These are phyloP conservation scores for Maudiozyma humilis DNA, from an alignment of 1,139 yeast species.

Conservation along the genomic window DNA sequence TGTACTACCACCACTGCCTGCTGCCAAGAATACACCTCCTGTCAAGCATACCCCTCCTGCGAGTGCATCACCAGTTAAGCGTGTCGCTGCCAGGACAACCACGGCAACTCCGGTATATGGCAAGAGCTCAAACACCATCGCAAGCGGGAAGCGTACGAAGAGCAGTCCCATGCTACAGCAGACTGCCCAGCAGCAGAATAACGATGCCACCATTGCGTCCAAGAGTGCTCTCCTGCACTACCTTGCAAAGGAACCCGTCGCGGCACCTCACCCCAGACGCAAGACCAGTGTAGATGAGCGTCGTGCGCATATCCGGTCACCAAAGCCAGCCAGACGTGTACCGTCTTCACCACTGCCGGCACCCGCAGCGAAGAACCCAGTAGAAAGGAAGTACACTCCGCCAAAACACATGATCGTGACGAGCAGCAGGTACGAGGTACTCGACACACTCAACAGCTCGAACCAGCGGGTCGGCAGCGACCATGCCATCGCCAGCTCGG, in stretches of 20 bases:
- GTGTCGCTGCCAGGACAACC: too few species aligned
- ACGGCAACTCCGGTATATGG: too few species aligned
- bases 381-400: constrained; percentile 13
- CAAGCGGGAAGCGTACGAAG: too few species aligned
- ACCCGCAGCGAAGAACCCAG: constrained; percentile 3
- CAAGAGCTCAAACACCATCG: too few species aligned
- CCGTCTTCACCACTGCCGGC: constrained; percentile 5
- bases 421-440: constrained; percentile 30
- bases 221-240: constrained; percentile 1
- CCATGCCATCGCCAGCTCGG: constrained; percentile 25
- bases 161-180: too few species aligned
- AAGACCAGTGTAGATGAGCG: neutral
- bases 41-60: too few species aligned
- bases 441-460: constrained; percentile 18
- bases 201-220: neutral
- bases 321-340: neutral
- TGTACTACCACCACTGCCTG: too few species aligned
- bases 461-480: constrained; percentile 11
- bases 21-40: too few species aligned
- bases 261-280: neutral
- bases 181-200: too few species aligned
- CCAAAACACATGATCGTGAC: constrained; percentile 28
- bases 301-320: neutral
- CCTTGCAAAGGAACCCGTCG: neutral
- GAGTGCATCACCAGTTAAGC: too few species aligned